Percentiles rank a stretch among this genome's conserved stretches.
Evolutionary conservation across 345 rosid species (phyloP).

Genomic region (Stellera chamaejasme): DNA sequence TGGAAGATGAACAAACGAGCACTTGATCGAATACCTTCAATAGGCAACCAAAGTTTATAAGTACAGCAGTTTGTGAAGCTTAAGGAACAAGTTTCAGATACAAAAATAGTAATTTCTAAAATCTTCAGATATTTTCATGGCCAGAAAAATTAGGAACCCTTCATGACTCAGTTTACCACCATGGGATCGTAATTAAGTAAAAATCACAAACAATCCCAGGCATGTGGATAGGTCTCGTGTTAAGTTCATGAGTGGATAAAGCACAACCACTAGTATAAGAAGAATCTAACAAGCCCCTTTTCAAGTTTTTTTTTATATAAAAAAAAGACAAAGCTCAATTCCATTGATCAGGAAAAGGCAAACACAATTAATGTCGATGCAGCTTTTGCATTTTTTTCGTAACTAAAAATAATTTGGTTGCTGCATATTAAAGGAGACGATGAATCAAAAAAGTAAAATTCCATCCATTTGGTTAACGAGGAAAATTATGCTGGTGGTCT

Average conservation of each 20-base stretch:
- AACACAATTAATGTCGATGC: slow-evolving; percentile 4
- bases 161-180: slow-evolving; percentile 18
- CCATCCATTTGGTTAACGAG: neutral
- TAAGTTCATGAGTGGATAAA: slow-evolving; percentile 19
- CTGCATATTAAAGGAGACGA: slow-evolving; percentile 1
- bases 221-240: slow-evolving; percentile 11
- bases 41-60: slow-evolving; percentile 13
- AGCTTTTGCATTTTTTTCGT: neutral
- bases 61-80: slow-evolving; percentile 8
- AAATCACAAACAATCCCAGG: slow-evolving; percentile 12
- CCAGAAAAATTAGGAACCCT: slow-evolving; percentile 3
- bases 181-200: slow-evolving; percentile 16
- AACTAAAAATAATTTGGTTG: neutral
- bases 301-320: neutral
- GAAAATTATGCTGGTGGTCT: neutral
- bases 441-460: neutral
- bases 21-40: slow-evolving; percentile 23
- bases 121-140: slow-evolving; percentile 12
- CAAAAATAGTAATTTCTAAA: slow-evolving; percentile 14
- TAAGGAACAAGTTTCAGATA: slow-evolving; percentile 10
- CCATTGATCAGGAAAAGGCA: neutral
- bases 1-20: neutral
- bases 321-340: neutral
- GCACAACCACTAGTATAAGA: slow-evolving; percentile 18
- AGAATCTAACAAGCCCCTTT: slow-evolving; percentile 6